Percentiles rank a stretch among this genome's conserved stretches.
Conservation (phyloP, 345 rosid genomes). For the Jatropha curcas region DNA sequence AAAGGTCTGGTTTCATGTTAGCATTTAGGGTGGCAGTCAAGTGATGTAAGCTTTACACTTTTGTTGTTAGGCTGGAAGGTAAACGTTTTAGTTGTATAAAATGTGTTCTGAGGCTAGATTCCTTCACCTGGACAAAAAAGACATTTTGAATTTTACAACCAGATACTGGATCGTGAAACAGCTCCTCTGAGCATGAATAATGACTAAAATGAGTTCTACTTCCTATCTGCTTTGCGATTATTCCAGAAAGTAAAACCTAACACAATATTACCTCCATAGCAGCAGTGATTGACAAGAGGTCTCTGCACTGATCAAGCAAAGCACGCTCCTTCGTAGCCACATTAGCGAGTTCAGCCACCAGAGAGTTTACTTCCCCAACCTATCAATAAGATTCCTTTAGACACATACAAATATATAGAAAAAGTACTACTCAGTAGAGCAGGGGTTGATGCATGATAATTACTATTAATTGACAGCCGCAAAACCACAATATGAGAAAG, state of each 20-base stretch:
- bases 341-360: constrained; percentile 54
- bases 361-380: constrained; percentile 54
- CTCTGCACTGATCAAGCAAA: constrained; percentile 55
- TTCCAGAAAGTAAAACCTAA: background rate
- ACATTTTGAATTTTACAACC: background rate
- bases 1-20: constrained; percentile 15
- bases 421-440: background rate
- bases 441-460: background rate
- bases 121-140: constrained; percentile 55
- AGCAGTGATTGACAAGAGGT: constrained; percentile 52
- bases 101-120: constrained; percentile 66
- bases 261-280: constrained; percentile 57
- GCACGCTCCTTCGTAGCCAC: constrained; percentile 53
- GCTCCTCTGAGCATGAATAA: background rate
- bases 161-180: background rate
- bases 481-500: background rate
- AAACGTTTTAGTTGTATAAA: constrained; percentile 42
- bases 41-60: constrained; percentile 33
- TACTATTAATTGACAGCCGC: background rate
- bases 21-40: constrained; percentile 21
- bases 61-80: constrained; percentile 37
- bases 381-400: constrained; percentile 26
- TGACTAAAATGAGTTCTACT: background rate
- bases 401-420: background rate
- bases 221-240: background rate